Percentiles rank a stretch among this genome's conserved stretches.
These are phyloP conservation scores for Debaryomyces castellii DNA, from an alignment of 805 yeast genomes.

Conservation along the genomic window DNA sequence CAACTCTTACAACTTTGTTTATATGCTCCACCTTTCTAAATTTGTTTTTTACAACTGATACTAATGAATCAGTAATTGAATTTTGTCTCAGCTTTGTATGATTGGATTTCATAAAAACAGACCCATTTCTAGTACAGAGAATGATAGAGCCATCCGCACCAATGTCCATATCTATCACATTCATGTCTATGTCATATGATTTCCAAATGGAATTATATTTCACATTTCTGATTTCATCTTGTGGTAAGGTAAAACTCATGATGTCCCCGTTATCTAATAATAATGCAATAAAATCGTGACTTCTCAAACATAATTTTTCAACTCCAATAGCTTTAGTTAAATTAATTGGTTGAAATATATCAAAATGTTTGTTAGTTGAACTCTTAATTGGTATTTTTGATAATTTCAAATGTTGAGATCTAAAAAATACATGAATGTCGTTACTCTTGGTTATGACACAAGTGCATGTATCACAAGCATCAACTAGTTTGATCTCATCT, in stretches of 20 bases:
- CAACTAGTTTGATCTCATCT: constrained; percentile 54
- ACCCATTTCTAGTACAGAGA: constrained; percentile 67
- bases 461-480: constrained; percentile 70
- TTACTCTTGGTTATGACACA: constrained; percentile 56
- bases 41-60: constrained; percentile 39
- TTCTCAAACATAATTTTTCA: constrained; percentile 31
- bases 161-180: constrained; percentile 66
- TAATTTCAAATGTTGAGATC: constrained; percentile 54
- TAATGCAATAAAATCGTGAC: constrained; percentile 45
- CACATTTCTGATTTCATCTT: constrained; percentile 32
- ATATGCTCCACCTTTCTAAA: constrained; percentile 53
- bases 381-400: constrained; percentile 39
- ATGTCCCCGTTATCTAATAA: constrained; percentile 63
- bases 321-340: constrained; percentile 42
- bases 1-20: constrained; percentile 60
- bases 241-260: constrained; percentile 32
- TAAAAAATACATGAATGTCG: constrained; percentile 62
- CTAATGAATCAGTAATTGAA: constrained; percentile 32
- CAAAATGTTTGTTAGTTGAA: constrained; percentile 45
- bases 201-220: constrained; percentile 59
- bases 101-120: constrained; percentile 50
- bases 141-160: constrained; percentile 68
- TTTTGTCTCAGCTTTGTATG: constrained; percentile 24
- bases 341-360: constrained; percentile 51
- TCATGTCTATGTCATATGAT: constrained; percentile 56